Percentiles rank a stretch among this genome's conserved stretches.
phyloP scores from a whole-genome alignment of 208 protist species.

The Leishmania tarentolae region DNA sequence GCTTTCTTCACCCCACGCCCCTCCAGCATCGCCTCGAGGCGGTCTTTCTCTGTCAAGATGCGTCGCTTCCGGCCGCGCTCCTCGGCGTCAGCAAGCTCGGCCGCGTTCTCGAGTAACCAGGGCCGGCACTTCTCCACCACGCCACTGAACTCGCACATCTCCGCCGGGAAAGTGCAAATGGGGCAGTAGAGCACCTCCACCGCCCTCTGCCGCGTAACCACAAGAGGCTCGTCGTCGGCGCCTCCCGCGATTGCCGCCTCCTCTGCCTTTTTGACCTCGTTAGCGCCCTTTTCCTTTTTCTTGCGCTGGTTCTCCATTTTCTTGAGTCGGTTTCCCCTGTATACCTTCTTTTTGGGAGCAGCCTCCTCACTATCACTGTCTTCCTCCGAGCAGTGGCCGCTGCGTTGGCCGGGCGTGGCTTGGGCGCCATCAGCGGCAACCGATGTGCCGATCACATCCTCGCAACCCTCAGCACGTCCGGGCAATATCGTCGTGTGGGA shows the following conservation, averaged over 20 bases:
- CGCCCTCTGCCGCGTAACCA: conserved; percentile 43
- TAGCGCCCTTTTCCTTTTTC: conserved; percentile 21
- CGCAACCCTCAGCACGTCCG: neutral
- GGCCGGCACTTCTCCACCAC: conserved; percentile 92
- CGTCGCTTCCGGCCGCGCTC: conserved; percentile 80
- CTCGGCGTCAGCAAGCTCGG: conserved; percentile 81
- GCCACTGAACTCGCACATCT: conserved; percentile 92
- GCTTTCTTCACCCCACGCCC: conserved; percentile 83
- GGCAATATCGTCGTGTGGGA: neutral
- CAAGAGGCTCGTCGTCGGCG: conserved; percentile 31
- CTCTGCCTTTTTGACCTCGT: conserved; percentile 16
- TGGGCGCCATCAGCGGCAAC: neutral
- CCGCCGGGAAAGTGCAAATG: conserved; percentile 89
- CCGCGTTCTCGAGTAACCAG: conserved; percentile 87
- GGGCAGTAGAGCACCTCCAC: conserved; percentile 91
- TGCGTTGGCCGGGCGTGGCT: neutral
- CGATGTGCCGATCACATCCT: neutral
- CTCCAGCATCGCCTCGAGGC: conserved; percentile 74
- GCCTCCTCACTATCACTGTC: conserved; percentile 15
- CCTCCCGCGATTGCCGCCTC: conserved; percentile 11
- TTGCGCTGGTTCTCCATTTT: conserved; percentile 35
- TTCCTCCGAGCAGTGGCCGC: neutral
- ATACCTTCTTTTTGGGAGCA: conserved; percentile 54
- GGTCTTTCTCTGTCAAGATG: conserved; percentile 83
- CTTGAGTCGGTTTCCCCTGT: conserved; percentile 60